Base-by-base conservation (phyloP, 73 alveolate species). In the Paramecium sonneborni region DNA sequence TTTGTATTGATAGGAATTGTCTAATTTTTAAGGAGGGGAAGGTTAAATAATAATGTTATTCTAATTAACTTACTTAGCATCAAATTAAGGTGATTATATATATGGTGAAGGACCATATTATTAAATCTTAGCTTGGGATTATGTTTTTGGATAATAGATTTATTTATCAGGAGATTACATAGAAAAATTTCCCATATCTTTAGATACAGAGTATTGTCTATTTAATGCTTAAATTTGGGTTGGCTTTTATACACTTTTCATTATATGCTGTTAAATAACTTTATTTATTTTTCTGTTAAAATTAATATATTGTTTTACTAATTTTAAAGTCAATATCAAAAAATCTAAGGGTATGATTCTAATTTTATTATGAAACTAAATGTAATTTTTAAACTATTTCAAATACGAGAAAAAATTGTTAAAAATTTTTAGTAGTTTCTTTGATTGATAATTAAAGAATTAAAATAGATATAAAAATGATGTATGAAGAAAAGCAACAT, bases 101-200 rank as follows among this genome's bases (percentile, higher is more conserved):
- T 79, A 79, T 6, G 90, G 90, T 6, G 76, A 43, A 10, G 90
- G 44, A 7, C 44, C 55, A 21, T 43, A 44, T 24, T 57, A 15
- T 23, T 79, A 24, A 62, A 79, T 79, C 30, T 79, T 79, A 1
- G 90, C 76, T 34, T 79, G 26, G 1, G 76, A 43, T 79, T 79
- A 79, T 23, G 76, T 79, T 44, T 79, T 79, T 43, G 90, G 55
- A 28, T 39, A 32, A 79, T 79, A 79, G 52, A 79, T 41, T 62
- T 79, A 34, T 44, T 79, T 79, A 79, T 79, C 90, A 5, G 90
- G 90, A 43, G 76, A 43, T 46, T 79, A 44, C 90, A 79, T 79
- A 18, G 72, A 20, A 39, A 74, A 37, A 39, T 12, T 39, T 34
- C 37, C 67, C 37, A 37, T 37, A 34, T 79, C 90, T 44, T 79